phyloP scores from a whole-genome alignment of 305 asterid species.

The Stenogyne calaminthoides region DNA sequence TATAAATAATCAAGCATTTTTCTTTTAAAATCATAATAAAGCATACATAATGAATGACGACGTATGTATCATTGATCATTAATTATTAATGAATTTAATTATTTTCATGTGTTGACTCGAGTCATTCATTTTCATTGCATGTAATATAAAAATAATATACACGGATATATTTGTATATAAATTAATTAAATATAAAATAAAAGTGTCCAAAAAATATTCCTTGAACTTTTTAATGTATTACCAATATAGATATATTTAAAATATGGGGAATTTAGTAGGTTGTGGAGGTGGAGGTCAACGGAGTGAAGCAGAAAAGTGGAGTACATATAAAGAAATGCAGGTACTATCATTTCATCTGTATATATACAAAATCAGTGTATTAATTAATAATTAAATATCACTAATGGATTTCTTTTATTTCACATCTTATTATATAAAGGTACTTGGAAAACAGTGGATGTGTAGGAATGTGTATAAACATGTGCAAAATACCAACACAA shows the following conservation, averaged over 20 bases:
- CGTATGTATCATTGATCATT: background rate
- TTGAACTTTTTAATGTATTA: no score
- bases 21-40: no score
- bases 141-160: no score
- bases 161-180: no score
- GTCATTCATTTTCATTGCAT: background rate
- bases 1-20: background rate
- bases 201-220: background rate
- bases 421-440: conserved; percentile 39
- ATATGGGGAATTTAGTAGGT: conserved; percentile 56
- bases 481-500: conserved; percentile 97
- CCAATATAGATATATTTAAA: background rate
- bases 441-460: conserved; percentile 95
- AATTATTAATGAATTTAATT: no score
- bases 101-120: background rate
- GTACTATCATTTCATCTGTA: conserved; percentile 30
- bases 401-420: background rate
- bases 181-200: background rate
- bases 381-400: background rate
- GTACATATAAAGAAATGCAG: conserved; percentile 91
- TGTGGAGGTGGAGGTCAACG: conserved; percentile 77
- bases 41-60: no score
- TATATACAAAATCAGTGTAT: background rate
- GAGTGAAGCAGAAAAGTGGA: conserved; percentile 89
- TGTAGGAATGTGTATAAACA: conserved; percentile 87